Base-by-base conservation (phyloP, 139 green algal species). In the Chlamydomonas sphaeroides region DNA sequence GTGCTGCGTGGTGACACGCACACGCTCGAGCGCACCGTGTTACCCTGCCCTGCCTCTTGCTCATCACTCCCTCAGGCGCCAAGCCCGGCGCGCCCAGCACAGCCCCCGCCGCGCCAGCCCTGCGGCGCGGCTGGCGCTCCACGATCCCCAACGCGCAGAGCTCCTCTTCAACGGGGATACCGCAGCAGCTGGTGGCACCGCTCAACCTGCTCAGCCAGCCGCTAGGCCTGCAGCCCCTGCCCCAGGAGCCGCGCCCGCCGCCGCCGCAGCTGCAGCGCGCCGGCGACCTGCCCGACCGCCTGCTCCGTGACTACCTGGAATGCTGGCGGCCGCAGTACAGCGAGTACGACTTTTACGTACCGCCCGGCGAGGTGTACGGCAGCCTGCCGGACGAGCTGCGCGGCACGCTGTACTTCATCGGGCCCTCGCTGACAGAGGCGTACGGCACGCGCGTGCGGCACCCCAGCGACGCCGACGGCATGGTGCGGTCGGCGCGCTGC, bases 271-370 rank as follows among this genome's bases (percentile, higher is more conserved):
- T 74, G 18, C 28, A 65, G 28, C 26, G 72, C 18, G 72, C 72
- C 0, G 72, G 72, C 4, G 72, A 79, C 36, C 49, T 79, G 72
- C 41, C 72, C n/a, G 77, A 53, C 28, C 66, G 35, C 38, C 36
- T 84, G 28, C 36, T 84, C 11, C 28, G 26, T 25, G 78, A 84
- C 35, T 84, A 75, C 35, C 36, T 66, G n/a, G n/a, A n/a, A n/a
- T n/a, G n/a, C 14, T 53, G 45, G 11, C 45, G 45, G 11, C 45
- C 14, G 45, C 45, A 10, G 25, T 80, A 38, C 68, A 59, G 48
- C 8, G 79, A 85, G 57, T 85, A 85, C 79, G 79, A 85, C 79
- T 85, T 78, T 11, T 85, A 70, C 67, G 56, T 85, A 57, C 49
- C 68, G n/a, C 32, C 68, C 10, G 79, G 62, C 4, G 61, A 45